Base-by-base conservation (phyloP, 2,329 filamentous ascomycete genomes). In the Botrytis aclada region DNA sequence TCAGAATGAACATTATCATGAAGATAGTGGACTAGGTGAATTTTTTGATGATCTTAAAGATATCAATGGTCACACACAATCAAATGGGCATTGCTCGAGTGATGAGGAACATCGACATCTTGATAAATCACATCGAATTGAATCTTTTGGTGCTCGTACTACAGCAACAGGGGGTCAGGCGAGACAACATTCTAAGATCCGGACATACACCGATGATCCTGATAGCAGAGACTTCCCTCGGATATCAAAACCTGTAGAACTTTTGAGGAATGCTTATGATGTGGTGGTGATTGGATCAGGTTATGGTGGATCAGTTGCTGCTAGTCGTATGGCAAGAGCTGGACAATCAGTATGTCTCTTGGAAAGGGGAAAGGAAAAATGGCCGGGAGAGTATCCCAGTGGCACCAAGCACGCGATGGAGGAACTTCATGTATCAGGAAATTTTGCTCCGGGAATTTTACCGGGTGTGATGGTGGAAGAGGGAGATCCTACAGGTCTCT, bases 271-370 rank as follows among this genome's bases (percentile, higher is more conserved):
- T 72, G 82, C 82, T 10, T 92, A 93, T 76, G 90, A 92, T 81
- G 87, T 87, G 56, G 85, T 93, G 18, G 88, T 92, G 43, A 88
- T 92, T 73, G 90, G 90, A 1, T 91, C 89, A 16, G 90, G 90
- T 1, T 93, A 92, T 79, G 90, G 90, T 37, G 90, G 89, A 56
- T 88, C 86, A 37, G 87, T 92, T 32, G 90, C 90, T 4, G 90
- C 90, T 0, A 88, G 88, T 34, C 85, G 89, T 18, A 88, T 92
- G 85, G 87, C 89, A 4, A 85, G 90, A 71, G 86, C 86, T 1
- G 86, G 83, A 3, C 84, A 90, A 78, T 85, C 83, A 2, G 90
- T 92, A 1, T 91, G 89, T 74, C 80, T 93, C 29, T 83, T 93
- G 1, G 90, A 93, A 79, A 83, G 88, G 29, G 90, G 90, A 3